These are phyloP conservation scores for Trametes polyzona DNA, from an alignment of 1,284 basidiomycete genomes.

Conservation along the genomic window DNA sequence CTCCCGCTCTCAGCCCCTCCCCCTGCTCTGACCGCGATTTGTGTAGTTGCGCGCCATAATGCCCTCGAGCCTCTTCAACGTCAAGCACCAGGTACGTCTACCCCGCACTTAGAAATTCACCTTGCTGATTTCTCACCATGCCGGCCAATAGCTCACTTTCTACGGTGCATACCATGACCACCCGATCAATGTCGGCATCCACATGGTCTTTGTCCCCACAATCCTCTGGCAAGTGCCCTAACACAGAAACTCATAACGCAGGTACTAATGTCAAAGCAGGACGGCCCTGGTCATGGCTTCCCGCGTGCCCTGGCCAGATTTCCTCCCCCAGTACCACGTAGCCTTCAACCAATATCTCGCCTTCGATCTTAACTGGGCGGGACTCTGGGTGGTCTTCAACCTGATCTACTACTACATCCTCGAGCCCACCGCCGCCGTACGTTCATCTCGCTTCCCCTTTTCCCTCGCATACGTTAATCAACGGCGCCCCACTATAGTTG, in stretches of 20 bases:
- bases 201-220: slow-evolving; percentile 82
- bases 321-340: slow-evolving; percentile 57
- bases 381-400: slow-evolving; percentile 60
- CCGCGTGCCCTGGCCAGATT: slow-evolving; percentile 54
- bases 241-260: not conserved
- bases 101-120: not conserved
- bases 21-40: not conserved
- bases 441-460: slow-evolving; percentile 36
- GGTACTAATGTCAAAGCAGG: slow-evolving; percentile 45
- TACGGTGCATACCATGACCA: slow-evolving; percentile 90
- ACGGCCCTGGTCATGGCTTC: slow-evolving; percentile 62
- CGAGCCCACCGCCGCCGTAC: slow-evolving; percentile 80
- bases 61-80: slow-evolving; percentile 51
- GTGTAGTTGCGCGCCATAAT: slow-evolving; percentile 42
- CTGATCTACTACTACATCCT: slow-evolving; percentile 76
- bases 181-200: slow-evolving; percentile 78
- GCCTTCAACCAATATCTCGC: slow-evolving; percentile 64
- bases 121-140: not conserved
- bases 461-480: slow-evolving; percentile 31
- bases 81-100: slow-evolving; percentile 57
- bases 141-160: slow-evolving; percentile 67
- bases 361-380: slow-evolving; percentile 70
- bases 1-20: not conserved
- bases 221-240: slow-evolving; percentile 69
- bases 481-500: too few species aligned